A percentile compares a stretch with the other conserved stretches of the same genome.
Conservation (phyloP, 1,139 yeast genomes). For the Hyphopichia pseudoburtonii region DNA sequence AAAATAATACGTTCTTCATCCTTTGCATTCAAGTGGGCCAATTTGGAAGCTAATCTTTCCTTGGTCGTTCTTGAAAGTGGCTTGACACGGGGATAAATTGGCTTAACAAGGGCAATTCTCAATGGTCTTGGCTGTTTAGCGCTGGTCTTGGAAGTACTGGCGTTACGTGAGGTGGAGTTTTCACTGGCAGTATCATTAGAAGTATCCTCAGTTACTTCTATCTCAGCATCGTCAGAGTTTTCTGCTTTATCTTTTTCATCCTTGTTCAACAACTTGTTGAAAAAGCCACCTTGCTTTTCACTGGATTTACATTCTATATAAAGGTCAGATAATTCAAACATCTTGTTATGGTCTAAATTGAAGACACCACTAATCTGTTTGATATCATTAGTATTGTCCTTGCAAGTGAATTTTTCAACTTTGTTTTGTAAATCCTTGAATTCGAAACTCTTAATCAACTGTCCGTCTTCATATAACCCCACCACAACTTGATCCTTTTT, state of each 20-base stretch:
- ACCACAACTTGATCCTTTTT: conserved; percentile 31
- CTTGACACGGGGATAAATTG: conserved; percentile 37
- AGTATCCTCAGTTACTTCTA: conserved; percentile 12
- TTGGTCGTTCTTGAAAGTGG: conserved; percentile 48
- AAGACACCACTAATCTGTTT: conserved; percentile 41
- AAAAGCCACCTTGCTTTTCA: conserved; percentile 21
- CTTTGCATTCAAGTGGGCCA: conserved; percentile 33
- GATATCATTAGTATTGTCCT: conserved; percentile 27
- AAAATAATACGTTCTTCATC: conserved; percentile 49
- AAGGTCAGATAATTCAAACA: conserved; percentile 44
- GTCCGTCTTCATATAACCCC: conserved; percentile 56
- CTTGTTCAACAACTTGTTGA: conserved; percentile 27
- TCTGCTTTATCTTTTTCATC: conserved; percentile 15
- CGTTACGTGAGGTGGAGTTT: conserved; percentile 10
- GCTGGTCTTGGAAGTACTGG: conserved; percentile 19
- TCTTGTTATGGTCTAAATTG: conserved; percentile 47
- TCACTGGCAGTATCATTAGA: conserved; percentile 5
- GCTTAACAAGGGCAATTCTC: conserved; percentile 24
- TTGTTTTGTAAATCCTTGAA: conserved; percentile 34
- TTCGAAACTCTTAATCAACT: conserved; percentile 39
- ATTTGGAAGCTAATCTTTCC: conserved; percentile 26
- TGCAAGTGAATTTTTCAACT: conserved; percentile 43
- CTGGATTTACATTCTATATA: conserved; percentile 38
- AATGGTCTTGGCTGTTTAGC: conserved; percentile 17
- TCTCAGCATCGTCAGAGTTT: conserved; percentile 8